Percentiles rank a stretch among this genome's conserved stretches.
These are phyloP conservation scores for Scedosporium minutisporum DNA, from an alignment of 2,329 filamentous ascomycete species.

Conservation along the genomic window DNA sequence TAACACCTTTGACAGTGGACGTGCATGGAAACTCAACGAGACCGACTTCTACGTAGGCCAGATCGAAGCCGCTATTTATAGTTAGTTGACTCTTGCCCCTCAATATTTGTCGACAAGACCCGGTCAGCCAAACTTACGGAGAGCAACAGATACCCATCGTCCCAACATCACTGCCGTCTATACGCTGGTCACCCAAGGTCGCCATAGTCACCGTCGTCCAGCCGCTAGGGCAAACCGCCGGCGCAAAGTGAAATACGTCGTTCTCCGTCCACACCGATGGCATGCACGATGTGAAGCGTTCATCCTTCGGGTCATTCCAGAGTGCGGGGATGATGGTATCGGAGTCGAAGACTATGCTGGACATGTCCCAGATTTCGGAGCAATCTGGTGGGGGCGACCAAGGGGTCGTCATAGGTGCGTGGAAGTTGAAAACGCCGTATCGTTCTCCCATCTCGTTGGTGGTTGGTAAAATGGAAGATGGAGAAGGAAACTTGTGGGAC, in stretches of 20 bases:
- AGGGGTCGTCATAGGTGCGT: background rate
- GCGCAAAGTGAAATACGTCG: background rate
- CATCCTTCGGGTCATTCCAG: background rate
- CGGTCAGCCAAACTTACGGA: background rate
- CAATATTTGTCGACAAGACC: too few species aligned
- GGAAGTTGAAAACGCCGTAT: background rate
- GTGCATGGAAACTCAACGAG: background rate
- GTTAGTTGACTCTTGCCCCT: background rate
- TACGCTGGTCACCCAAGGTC: background rate
- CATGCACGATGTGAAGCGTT: background rate
- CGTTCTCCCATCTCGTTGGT: background rate
- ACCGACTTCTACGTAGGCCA: background rate
- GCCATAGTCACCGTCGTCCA: background rate
- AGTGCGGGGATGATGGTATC: background rate
- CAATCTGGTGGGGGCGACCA: background rate
- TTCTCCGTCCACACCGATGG: background rate
- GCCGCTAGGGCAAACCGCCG: background rate
- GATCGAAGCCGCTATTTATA: background rate
- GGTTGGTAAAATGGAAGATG: too few species aligned
- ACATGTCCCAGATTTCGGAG: background rate
- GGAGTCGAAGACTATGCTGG: background rate
- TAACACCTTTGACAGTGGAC: background rate
- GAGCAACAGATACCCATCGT: background rate
- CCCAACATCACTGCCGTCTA: background rate
- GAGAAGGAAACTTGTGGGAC: too few species aligned